phyloP scores from a whole-genome alignment of 2,329 filamentous ascomycete genomes.

The Monosporascus sp. region DNA sequence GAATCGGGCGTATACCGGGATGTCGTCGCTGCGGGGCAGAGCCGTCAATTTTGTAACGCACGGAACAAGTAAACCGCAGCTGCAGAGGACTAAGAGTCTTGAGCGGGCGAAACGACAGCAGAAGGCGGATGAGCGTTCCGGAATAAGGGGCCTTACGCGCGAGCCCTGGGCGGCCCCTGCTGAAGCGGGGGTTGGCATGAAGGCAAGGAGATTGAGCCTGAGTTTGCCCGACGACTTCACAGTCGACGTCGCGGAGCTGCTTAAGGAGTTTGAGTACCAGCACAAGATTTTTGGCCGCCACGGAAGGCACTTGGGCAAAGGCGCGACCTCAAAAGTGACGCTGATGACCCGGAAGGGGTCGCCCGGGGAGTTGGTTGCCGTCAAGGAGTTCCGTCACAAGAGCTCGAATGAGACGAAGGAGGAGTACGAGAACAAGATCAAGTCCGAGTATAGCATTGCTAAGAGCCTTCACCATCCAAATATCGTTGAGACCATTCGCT shows the following conservation, averaged over 20 bases:
- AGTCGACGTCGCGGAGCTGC: constrained; percentile 64
- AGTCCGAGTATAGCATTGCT: constrained; percentile 83
- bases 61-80: constrained; percentile 16
- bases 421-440: constrained; percentile 85
- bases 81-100: constrained; percentile 21
- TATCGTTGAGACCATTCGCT: constrained; percentile 72
- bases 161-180: constrained; percentile 58
- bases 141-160: constrained; percentile 29
- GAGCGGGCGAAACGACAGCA: constrained; percentile 24
- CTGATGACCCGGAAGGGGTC: constrained; percentile 70
- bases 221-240: constrained; percentile 69
- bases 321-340: constrained; percentile 75
- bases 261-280: constrained; percentile 64
- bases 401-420: constrained; percentile 62
- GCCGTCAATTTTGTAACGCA: constrained; percentile 37
- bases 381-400: constrained; percentile 81
- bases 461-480: constrained; percentile 84
- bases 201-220: constrained; percentile 71
- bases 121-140: constrained; percentile 18
- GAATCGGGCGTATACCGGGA: constrained; percentile 45
- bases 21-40: constrained; percentile 39
- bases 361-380: constrained; percentile 65
- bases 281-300: constrained; percentile 67
- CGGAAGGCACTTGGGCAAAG: constrained; percentile 73
- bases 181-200: constrained; percentile 67